Conservation (phyloP, 768 basidiomycete species). For the Suillus placidus region DNA sequence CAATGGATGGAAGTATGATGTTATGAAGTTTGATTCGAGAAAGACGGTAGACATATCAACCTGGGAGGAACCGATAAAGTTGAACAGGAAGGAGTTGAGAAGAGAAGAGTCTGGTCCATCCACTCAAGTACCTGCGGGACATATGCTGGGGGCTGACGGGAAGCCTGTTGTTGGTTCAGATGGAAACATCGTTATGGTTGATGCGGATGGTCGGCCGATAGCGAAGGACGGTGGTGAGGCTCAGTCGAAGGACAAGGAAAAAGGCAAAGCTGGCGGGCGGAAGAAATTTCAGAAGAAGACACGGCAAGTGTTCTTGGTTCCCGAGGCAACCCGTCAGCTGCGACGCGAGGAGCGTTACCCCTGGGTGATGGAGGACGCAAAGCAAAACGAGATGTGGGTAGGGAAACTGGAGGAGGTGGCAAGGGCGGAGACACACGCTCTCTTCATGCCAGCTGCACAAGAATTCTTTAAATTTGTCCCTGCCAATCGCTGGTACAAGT, state of each 20-base stretch:
- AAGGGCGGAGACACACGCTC: slow-evolving; percentile 72
- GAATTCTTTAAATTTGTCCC: slow-evolving; percentile 88
- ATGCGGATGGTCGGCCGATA: slow-evolving; percentile 75
- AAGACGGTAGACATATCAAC: slow-evolving; percentile 67
- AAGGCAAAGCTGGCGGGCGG: slow-evolving; percentile 50
- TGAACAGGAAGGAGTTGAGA: slow-evolving; percentile 84
- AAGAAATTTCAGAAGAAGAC: slow-evolving; percentile 84
- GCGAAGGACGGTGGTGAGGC: slow-evolving; percentile 39
- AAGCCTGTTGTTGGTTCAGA: slow-evolving; percentile 81
- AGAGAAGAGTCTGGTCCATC: slow-evolving; percentile 43
- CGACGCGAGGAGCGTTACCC: slow-evolving; percentile 86
- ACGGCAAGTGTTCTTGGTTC: slow-evolving; percentile 78
- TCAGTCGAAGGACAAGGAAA: slow-evolving; percentile 38
- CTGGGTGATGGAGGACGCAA: slow-evolving; percentile 88
- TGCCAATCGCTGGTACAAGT: slow-evolving; percentile 90
- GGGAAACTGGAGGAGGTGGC: slow-evolving; percentile 79
- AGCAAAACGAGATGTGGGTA: slow-evolving; percentile 73
- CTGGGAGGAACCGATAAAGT: slow-evolving; percentile 78
- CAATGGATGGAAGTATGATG: slow-evolving; percentile 89
- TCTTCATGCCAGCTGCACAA: slow-evolving; percentile 83
- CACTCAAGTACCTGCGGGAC: slow-evolving; percentile 57
- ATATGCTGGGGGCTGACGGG: slow-evolving; percentile 82
- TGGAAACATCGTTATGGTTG: slow-evolving; percentile 80
- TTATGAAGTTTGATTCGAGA: slow-evolving; percentile 87
- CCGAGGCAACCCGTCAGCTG: slow-evolving; percentile 76